Evolutionary conservation across 2,329 filamentous ascomycete species (phyloP).

Genomic region (Colletotrichum endophyticum): DNA sequence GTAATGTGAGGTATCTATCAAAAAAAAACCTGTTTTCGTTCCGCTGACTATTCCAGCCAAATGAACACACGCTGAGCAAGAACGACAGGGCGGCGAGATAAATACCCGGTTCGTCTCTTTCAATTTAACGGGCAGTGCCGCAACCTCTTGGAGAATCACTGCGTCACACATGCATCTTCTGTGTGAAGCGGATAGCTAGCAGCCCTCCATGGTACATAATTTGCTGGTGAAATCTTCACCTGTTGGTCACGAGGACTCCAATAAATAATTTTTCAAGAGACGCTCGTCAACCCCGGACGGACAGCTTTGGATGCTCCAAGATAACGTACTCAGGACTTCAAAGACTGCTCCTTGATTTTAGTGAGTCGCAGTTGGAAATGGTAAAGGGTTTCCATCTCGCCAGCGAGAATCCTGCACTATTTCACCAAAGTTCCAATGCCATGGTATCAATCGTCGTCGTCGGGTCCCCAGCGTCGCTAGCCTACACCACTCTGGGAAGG

Average conservation of each 20-base stretch:
- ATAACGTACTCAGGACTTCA: neutral
- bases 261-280: neutral
- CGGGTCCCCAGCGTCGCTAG: neutral
- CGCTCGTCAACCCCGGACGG: fast-evolving
- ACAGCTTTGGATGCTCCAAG: neutral
- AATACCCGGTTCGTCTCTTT: fast-evolving
- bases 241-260: neutral
- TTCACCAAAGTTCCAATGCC: neutral
- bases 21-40: fast-evolving
- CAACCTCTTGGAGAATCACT: too few relatives aligned
- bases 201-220: too few relatives aligned
- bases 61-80: fast-evolving
- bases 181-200: too few relatives aligned
- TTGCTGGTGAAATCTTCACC: neutral
- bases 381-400: too few relatives aligned
- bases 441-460: neutral
- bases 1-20: neutral
- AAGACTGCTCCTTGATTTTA: fast-evolving
- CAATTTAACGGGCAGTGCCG: fast-evolving
- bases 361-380: neutral
- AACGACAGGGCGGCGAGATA: neutral
- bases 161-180: too few relatives aligned
- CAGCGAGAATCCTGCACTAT: neutral
- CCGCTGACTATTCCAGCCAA: fast-evolving
- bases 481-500: neutral